These are phyloP conservation scores for Endocalyx cinctus DNA, from an alignment of 2,329 filamentous ascomycete species.

Conservation along the genomic window DNA sequence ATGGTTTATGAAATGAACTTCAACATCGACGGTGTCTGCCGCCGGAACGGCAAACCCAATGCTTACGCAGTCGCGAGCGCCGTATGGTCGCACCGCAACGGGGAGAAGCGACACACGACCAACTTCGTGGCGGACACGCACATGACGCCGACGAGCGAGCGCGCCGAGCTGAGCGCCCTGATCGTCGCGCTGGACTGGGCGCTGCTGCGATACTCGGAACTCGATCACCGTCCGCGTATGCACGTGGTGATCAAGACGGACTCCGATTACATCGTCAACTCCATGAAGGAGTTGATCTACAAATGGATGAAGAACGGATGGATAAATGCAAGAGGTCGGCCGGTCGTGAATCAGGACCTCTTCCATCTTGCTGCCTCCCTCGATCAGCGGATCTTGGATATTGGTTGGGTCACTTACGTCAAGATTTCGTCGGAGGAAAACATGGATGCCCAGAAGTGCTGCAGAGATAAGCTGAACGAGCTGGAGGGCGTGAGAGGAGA, in stretches of 20 bases:
- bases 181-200: conserved; percentile 7
- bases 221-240: conserved; percentile 6
- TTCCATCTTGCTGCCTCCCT: conserved; percentile 9
- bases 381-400: too few relatives aligned
- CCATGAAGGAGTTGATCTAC: conserved; percentile 16
- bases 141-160: conserved; percentile 2
- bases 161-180: conserved; percentile 4
- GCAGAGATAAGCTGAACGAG: too few relatives aligned
- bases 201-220: conserved; percentile 18
- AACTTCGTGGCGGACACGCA: neutral
- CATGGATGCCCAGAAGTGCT: too few relatives aligned
- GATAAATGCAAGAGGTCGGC: conserved; percentile 11
- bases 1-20: too few relatives aligned
- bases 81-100: neutral
- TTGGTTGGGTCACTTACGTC: too few relatives aligned
- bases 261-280: conserved; percentile 18
- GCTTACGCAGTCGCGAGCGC: neutral
- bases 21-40: neutral
- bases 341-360: conserved; percentile 18
- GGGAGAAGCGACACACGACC: neutral
- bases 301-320: conserved; percentile 19
- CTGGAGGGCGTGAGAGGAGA: too few relatives aligned
- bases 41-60: neutral
- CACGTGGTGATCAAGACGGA: conserved; percentile 18
- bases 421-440: too few relatives aligned